Evolutionary conservation across 2,329 filamentous ascomycete genomes (phyloP), one percentile per base, ranked within the genome.

Genomic region (Aspergillus uvarum): DNA sequence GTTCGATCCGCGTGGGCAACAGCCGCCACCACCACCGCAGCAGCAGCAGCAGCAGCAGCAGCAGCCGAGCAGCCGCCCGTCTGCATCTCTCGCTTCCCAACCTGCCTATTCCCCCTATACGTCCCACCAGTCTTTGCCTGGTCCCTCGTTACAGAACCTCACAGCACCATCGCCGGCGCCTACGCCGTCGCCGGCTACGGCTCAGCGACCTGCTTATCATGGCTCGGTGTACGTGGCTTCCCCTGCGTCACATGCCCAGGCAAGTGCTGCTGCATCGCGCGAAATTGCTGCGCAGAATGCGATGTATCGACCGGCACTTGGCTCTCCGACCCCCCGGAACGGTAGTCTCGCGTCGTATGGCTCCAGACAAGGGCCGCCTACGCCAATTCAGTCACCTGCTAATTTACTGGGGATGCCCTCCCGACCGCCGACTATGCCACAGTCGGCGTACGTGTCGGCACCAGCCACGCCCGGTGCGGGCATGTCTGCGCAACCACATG

Each of bases 1-100:
- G 47, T 77, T 78, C 59, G 76, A 79, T 59, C 76, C 76, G 24
- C 65, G 76, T 54, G 72, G 70, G 53, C 72, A 72, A 19, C 68
- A 67, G 44, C 57, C 66, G 4, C 72, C 67, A 56, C 60, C 64
- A 4, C 67, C 66, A 22, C 67, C 66, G 26, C 63, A 58, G 29
- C 62, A 62, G 49, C 67, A 67, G 19, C 69, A 65, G 26, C 62
- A 55, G 26, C 62, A 61, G 49, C 67, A 67, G n/a, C 69, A 65
- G 21, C 70, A 65, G 47, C 61, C 63, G 31, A 66, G 57, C 48
- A 59, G 56, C 49, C 73, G 70, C 10, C 21, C 68, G 5, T 26
- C 68, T 4, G 59, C 64, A 29, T 59, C 67, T 5, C 42, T 70
- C 16, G 65, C 66, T 14, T 53, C 72, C 16, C 73, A 72, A 51